Evolutionary conservation across 1,284 basidiomycete species (phyloP).

Genomic region (Fomes fomentarius): DNA sequence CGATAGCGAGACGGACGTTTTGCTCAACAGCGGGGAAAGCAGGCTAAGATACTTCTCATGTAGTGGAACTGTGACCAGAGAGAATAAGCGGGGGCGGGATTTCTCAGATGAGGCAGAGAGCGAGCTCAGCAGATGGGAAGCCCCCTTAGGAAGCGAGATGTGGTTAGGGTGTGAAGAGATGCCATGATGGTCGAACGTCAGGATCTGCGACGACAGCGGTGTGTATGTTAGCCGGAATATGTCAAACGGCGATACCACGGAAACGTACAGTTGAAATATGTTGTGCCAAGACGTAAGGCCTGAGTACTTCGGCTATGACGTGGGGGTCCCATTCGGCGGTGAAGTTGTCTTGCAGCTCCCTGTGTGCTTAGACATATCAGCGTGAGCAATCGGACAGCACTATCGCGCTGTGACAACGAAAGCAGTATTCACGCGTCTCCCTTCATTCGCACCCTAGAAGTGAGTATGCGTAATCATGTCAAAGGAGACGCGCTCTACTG

Average conservation of each 20-base stretch:
- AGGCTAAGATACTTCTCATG: conserved; percentile 64
- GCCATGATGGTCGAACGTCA: conserved; percentile 88
- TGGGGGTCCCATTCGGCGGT: conserved; percentile 65
- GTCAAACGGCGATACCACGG: conserved; percentile 54
- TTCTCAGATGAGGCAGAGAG: conserved; percentile 21
- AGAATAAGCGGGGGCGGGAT: conserved; percentile 49
- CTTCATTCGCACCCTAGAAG: no score
- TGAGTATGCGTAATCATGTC: no score
- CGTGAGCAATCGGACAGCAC: no score
- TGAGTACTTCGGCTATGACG: conserved; percentile 63
- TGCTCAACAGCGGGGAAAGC: conserved; percentile 38
- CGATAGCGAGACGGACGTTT: background rate
- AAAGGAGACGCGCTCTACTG: no score
- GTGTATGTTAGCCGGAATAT: conserved; percentile 67
- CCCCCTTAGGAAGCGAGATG: conserved; percentile 68
- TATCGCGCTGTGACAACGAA: no score
- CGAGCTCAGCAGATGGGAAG: conserved; percentile 42
- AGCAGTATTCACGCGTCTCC: no score
- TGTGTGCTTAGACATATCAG: no score
- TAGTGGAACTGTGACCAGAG: conserved; percentile 62
- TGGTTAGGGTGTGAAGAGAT: conserved; percentile 94
- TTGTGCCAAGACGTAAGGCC: conserved; percentile 59
- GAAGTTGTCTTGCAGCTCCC: conserved; percentile 82
- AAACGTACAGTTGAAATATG: conserved; percentile 66
- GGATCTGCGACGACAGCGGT: conserved; percentile 60